Conservation (phyloP, 345 rosid species). For the Gossypium bickii region DNA sequence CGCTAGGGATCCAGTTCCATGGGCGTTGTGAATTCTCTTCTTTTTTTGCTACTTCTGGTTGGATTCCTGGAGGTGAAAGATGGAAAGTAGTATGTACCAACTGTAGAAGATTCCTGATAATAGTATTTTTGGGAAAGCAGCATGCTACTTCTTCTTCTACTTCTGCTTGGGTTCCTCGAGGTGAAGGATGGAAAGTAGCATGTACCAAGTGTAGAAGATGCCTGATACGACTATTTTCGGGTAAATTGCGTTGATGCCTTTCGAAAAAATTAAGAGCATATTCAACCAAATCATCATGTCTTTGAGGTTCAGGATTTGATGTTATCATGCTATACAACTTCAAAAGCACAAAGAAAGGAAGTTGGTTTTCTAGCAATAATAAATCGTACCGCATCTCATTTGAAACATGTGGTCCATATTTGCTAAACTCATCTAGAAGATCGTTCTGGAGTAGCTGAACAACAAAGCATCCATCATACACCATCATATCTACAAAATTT, state of each 20-base stretch:
- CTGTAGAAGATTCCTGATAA: too few relatives aligned
- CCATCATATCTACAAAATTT: not conserved
- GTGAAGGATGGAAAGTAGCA: too few relatives aligned
- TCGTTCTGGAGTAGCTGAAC: not conserved
- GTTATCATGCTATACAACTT: not conserved
- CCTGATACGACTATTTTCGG: too few relatives aligned
- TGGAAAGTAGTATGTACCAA: not conserved
- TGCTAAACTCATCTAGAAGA: too few relatives aligned
- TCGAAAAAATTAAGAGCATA: fast-evolving
- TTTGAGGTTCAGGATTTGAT: fast-evolving
- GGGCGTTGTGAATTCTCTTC: too few relatives aligned
- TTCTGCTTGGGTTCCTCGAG: too few relatives aligned
- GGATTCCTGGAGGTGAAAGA: not conserved
- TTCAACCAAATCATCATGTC: fast-evolving
- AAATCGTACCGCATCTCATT: too few relatives aligned
- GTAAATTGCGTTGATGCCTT: fast-evolving
- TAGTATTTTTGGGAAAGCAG: too few relatives aligned
- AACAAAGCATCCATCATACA: not conserved
- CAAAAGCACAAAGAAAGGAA: not conserved
- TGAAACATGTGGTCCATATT: fast-evolving
- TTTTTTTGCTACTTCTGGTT: not conserved
- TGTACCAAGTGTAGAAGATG: not conserved
- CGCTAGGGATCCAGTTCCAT: not conserved
- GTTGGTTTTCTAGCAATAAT: not conserved
- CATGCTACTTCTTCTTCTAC: too few relatives aligned